These are phyloP conservation scores for Fusarium gaditjirri DNA, from an alignment of 2,329 filamentous ascomycete species.

Conservation along the genomic window DNA sequence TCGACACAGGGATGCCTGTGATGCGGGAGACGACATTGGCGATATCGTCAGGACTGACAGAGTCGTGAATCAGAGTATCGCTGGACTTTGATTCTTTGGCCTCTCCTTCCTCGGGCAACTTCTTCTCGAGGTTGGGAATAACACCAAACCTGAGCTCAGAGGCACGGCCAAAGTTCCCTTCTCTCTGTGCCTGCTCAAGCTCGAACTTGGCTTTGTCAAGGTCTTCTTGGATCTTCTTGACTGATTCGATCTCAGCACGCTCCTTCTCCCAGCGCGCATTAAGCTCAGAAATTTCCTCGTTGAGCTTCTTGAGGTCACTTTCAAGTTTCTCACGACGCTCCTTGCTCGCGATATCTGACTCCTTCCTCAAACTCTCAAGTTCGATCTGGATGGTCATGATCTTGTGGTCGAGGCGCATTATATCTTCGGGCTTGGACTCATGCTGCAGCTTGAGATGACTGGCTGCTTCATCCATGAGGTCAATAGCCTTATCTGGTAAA, in stretches of 20 bases:
- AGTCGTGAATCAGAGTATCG: conserved; percentile 83
- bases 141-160: conserved; percentile 89
- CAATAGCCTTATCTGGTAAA: conserved; percentile 96
- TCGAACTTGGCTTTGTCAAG: conserved; percentile 87
- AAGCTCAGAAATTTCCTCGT: conserved; percentile 79
- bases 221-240: conserved; percentile 90
- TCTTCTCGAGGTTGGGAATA: conserved; percentile 83
- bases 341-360: conserved; percentile 88
- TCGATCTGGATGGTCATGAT: conserved; percentile 99
- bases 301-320: conserved; percentile 76
- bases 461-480: conserved; percentile 94
- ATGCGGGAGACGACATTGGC: conserved; percentile 89
- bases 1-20: conserved; percentile 92
- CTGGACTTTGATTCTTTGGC: conserved; percentile 48
- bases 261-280: conserved; percentile 92
- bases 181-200: conserved; percentile 85
- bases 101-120: conserved; percentile 79
- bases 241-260: conserved; percentile 81
- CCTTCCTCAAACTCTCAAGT: conserved; percentile 91
- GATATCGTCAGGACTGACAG: conserved; percentile 95
- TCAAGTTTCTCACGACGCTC: conserved; percentile 91
- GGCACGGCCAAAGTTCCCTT: conserved; percentile 90
- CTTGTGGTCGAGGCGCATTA: conserved; percentile 89
- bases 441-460: conserved; percentile 91
- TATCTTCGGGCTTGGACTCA: conserved; percentile 95